Evolutionary conservation across 208 protist species (phyloP).

Genomic region (Wallacemonas sp.): DNA sequence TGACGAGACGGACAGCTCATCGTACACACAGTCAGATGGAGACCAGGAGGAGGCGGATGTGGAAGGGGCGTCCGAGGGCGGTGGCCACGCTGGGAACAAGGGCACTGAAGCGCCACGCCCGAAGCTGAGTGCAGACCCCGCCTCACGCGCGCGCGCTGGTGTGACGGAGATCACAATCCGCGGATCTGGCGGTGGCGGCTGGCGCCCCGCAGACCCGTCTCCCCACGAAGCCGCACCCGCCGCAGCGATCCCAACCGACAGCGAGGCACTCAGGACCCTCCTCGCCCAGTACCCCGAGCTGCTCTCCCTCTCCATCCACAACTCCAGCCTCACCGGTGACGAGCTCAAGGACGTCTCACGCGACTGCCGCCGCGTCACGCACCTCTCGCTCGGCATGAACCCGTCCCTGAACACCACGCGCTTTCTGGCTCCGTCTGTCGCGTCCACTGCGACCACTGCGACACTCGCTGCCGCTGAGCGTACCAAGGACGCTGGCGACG

Average conservation of each 20-base stretch:
- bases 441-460: constrained; percentile 17
- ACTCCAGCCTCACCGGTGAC: constrained; percentile 33
- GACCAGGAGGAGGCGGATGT: no score
- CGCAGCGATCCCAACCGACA: no score
- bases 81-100: no score
- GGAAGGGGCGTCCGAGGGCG: no score
- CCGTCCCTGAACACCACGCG: constrained; percentile 33
- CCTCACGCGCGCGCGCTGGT: not conserved
- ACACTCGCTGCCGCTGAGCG: no score
- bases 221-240: no score
- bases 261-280: constrained; percentile 21
- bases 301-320: constrained; percentile 36
- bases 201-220: not conserved
- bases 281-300: constrained; percentile 39
- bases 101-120: no score
- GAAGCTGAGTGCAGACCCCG: no score
- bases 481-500: no score
- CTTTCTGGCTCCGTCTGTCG: constrained; percentile 37
- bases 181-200: not conserved
- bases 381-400: constrained; percentile 60
- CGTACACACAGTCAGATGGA: no score
- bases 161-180: constrained; percentile 13
- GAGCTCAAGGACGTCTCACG: constrained; percentile 37
- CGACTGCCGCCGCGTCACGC: constrained; percentile 44
- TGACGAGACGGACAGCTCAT: no score